Conservation (phyloP, 2,329 filamentous ascomycete genomes). For the Amylocarpus encephaloides region DNA sequence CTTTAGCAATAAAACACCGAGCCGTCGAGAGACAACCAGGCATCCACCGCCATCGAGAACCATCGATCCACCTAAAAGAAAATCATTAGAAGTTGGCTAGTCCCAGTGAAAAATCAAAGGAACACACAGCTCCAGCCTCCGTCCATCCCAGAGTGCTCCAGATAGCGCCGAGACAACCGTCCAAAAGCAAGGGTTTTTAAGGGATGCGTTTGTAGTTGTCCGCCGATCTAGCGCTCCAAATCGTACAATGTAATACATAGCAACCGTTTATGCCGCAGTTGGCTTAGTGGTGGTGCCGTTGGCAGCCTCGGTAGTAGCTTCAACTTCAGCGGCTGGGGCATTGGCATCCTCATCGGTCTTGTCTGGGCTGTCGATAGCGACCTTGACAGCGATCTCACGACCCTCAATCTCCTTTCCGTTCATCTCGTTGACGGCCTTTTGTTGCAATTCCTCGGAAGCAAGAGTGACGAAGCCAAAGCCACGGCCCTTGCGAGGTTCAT, state of each 20-base stretch:
- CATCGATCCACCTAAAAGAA: constrained; percentile 28
- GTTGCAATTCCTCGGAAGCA: constrained; percentile 88
- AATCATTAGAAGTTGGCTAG: constrained; percentile 26
- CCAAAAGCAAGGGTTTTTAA: constrained; percentile 25
- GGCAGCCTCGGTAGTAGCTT: constrained; percentile 46
- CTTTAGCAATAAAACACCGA: constrained; percentile 19
- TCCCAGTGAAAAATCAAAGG: constrained; percentile 18
- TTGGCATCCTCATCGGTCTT: constrained; percentile 86
- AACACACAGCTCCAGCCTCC: constrained; percentile 18
- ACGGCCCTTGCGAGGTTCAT: constrained; percentile 97
- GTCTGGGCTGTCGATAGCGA: constrained; percentile 98
- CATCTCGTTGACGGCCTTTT: constrained; percentile 97
- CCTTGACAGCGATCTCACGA: constrained; percentile 98
- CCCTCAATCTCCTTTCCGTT: constrained; percentile 99
- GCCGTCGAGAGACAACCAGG: constrained; percentile 24
- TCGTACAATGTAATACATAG: constrained; percentile 28
- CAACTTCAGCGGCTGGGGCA: constrained; percentile 37
- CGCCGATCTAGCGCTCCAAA: constrained; percentile 21
- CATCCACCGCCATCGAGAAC: constrained; percentile 18
- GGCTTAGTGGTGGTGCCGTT: constrained; percentile 41
- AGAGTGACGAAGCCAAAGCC: constrained; percentile 98
- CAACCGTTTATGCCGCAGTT: constrained; percentile 32
- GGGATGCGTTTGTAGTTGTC: constrained; percentile 24
- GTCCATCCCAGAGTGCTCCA: constrained; percentile 15
- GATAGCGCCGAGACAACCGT: constrained; percentile 19